Evolutionary conservation across 257 asterid species (phyloP).

Genomic region (Solanum neorickii): DNA sequence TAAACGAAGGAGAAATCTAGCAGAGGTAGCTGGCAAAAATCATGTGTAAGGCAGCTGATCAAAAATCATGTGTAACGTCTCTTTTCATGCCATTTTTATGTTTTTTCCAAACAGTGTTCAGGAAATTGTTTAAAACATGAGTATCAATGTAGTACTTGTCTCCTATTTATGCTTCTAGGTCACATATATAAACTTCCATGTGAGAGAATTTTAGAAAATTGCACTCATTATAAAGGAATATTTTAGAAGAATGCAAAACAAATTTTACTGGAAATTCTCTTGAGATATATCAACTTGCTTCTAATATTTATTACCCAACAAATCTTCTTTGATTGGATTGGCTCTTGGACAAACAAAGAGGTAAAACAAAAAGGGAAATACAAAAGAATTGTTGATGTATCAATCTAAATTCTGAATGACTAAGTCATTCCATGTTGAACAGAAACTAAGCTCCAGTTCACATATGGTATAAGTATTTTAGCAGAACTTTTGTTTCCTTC

Average conservation of each 20-base stretch:
- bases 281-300: background rate
- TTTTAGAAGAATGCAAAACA: background rate
- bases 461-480: background rate
- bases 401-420: background rate
- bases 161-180: background rate
- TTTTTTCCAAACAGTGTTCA: background rate
- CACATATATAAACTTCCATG: background rate
- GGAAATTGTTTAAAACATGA: background rate
- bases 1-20: background rate
- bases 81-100: background rate
- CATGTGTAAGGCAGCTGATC: background rate
- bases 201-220: background rate
- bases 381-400: background rate
- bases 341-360: background rate
- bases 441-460: background rate
- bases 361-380: background rate
- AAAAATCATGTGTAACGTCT: background rate
- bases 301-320: background rate
- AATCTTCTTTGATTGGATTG: background rate
- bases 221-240: background rate
- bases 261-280: background rate
- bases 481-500: background rate
- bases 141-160: background rate
- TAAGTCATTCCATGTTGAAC: background rate
- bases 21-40: background rate